Base-by-base conservation (phyloP, 1,139 yeast genomes). In the Yamadazyma blattariae region DNA sequence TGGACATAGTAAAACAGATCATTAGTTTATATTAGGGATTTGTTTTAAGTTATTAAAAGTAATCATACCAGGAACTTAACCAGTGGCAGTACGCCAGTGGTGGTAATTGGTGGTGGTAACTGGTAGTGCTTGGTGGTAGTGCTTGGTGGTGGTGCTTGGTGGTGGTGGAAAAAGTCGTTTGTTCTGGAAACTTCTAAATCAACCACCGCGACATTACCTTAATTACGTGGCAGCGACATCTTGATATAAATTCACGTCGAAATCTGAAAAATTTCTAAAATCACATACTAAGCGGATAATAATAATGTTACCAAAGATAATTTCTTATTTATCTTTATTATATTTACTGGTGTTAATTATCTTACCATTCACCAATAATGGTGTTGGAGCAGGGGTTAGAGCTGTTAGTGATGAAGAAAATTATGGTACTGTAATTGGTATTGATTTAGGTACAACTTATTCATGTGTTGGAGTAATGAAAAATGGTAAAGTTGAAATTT, bases 391-490 rank as follows among this genome's bases (percentile, higher is more conserved):
- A 13, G 52, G 50, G 17, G 57, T 51, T n/a, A 41, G 60, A 29
- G 71, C 65, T 23, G 56, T 56, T 43, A 64, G 57, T 36, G 61
- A 57, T 35, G 80, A 35, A 15, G 81, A 77, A 40, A 72, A 61
- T 52, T 83, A 82, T 48, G 92, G 90, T 51, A 82, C 90, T 6
- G 92, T 83, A 29, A 83, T 84, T 53, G 94, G 94, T 61, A 84
- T 84, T 47, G 94, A 84, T 72, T 77, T 89, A 62, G 96, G 96
- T 56, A 87, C 96, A 32, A 67, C 72, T 22, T 87, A 87, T 67
- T 87, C 96, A 7, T 88, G 96, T 78, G 96, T 88, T 33, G 96
- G 95, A 57, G 95, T 86, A 32, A 86, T 88, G 95, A 83, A 84
- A 63, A 77, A 82, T 44, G 96, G 95, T 47, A 82, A 87, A 56